Evolutionary conservation across 2,329 filamentous ascomycete genomes (phyloP), one percentile per base, ranked within the genome.

Genomic region (Colletotrichum sp.): DNA sequence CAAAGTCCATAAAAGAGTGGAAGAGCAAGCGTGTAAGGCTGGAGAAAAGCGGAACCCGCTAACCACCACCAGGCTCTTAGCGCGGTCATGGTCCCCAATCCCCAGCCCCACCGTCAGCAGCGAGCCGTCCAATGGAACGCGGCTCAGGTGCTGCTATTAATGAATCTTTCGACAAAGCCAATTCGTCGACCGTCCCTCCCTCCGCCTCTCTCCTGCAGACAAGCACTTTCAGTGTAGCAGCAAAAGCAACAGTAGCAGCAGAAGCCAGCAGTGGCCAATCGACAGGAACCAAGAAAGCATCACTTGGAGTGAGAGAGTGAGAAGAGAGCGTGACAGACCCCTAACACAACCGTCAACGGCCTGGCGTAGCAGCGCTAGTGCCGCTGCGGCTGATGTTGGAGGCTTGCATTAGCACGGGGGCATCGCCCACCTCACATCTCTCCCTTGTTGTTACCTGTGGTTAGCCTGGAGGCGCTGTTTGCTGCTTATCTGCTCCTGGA

Each of bases 141-240:
- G 62, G 72, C 61, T 5, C 68, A 65, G 67, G 12, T 71, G 72
- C 34, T 68, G 62, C 69, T 73, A 75, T 64, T 75, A 58, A 75
- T 75, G 72, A 66, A 75, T 25, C 32, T 36, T 25, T 43, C 66
- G 32, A 71, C 36, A 61, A 74, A 52, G 71, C 36, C 43, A 52
- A 52, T n/a, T 52, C n/a, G 43, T 52, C n/a, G 32, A 30, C 34
- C 36, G 16, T 30, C 65, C 39, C 62, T 18, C 27, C 27, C 56
- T 48, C 28, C 66, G 32, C 71, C 9, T 22, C 28, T 64, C 69
- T 55, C 69, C 73, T 75, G 69, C 72, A 67, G 66, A 66, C 34
- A 36, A 32, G 64, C 25, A 34, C 65, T 65, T 18, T 39, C 18
- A 25, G 61, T 62, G 30, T 15, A 30, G 43, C 43, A 34, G 27